Percentiles rank a stretch among this genome's conserved stretches.
phyloP scores from a whole-genome alignment of 176 grass and related monocot genomes.

The barley (Hordeum vulgare) region MorexV3_pseudomolecules_assembly NC_058520.1:8992634-8993133 shows the following conservation, averaged over 20 bases:
- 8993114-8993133: neutral
- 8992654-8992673: neutral
- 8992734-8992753: neutral
- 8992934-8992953: no score
- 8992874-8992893: neutral
- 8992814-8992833: neutral
- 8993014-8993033: neutral
- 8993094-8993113: neutral
- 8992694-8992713: accelerated
- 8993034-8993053: neutral
- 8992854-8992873: neutral
- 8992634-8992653: neutral
- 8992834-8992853: neutral
- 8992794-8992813: neutral
- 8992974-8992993: neutral
- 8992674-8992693: neutral
- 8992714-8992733: neutral
- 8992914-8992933: neutral
- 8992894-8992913: neutral
- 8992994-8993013: neutral
- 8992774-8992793: no score
- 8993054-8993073: neutral
- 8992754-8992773: neutral
- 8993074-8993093: neutral
- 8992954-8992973: neutral